Evolutionary conservation across 2,329 filamentous ascomycete genomes (phyloP), one percentile per base, ranked within the genome.

Genomic region (Hymenoscyphus fructigenus): DNA sequence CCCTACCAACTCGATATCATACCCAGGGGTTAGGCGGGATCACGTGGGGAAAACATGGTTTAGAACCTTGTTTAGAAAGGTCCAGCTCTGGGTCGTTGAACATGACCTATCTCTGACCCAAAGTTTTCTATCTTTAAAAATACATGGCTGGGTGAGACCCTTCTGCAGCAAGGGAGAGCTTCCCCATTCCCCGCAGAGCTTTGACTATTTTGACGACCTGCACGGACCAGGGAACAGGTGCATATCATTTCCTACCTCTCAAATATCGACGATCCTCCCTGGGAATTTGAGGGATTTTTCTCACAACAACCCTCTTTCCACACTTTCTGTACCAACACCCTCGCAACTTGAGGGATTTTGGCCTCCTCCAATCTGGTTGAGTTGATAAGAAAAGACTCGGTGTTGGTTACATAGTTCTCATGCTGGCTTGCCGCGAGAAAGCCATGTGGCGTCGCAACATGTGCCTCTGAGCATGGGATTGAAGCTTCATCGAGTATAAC

Each of bases 291-390:
- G 60, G 60, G 29, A 62, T 62, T 44, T 62, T 56, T 41, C 9
- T 20, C 47, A 20, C 32, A 28, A 26, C 23, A 29, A 29, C n/a
- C 41, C 41, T 12, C 20, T 34, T 38, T 56, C 20, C 23, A n/a
- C n/a, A n/a, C n/a, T n/a, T n/a, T n/a, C 47, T 10, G 34, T n/a
- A n/a, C n/a, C 29, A 41, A 10, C 57, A 26, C 7, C 36, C 38
- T 41, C 57, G 41, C 3, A 26, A 38, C 44, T 63, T 70, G 67
- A 56, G 68, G 59, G 41, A 72, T 72, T 72, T 72, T 72, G 63
- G 70, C 72, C 70, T 73, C 67, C 71, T 71, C 72, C 71, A 73
- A 73, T 73, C 70, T 69, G 65, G 60, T 67, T 44, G 53, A 60
- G 60, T 65, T 61, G 70, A 72, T 73, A 70, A 70, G 65, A 64